These are phyloP conservation scores for Calycina herbarum DNA, from an alignment of 2,329 filamentous ascomycete genomes.

Conservation along the genomic window DNA sequence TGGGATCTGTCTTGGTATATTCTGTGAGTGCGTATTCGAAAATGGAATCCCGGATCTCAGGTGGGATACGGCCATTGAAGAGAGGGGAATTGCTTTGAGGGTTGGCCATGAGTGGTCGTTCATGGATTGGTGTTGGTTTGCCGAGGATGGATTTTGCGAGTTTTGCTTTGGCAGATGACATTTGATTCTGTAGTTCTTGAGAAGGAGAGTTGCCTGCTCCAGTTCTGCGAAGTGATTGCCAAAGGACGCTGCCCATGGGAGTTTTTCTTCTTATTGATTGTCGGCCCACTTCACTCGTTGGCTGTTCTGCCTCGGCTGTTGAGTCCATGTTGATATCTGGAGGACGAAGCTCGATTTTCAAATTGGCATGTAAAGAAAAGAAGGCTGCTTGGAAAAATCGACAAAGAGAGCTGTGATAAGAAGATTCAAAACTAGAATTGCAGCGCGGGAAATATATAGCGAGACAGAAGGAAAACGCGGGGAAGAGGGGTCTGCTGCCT, in stretches of 20 bases:
- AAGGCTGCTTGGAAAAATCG: not conserved
- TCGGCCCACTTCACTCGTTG: not conserved
- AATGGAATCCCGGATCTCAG: slow-evolving; percentile 27
- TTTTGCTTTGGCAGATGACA: slow-evolving; percentile 4
- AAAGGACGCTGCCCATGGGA: not conserved
- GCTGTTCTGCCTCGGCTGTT: not conserved
- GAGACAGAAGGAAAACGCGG: not conserved
- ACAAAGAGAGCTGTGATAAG: not conserved
- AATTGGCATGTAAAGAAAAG: not conserved
- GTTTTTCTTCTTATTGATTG: not conserved
- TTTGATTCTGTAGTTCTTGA: not conserved
- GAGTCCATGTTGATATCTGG: not conserved
- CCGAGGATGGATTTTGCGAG: not conserved
- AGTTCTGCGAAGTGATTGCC: not conserved
- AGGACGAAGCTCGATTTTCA: not conserved
- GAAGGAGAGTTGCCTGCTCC: not conserved
- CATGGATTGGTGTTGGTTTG: slow-evolving; percentile 12
- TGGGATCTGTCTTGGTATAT: slow-evolving; percentile 15
- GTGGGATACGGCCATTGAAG: slow-evolving; percentile 28
- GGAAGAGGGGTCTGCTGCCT: not conserved
- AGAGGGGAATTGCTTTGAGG: slow-evolving; percentile 24
- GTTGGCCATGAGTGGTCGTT: slow-evolving; percentile 13
- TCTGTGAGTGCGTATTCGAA: slow-evolving; percentile 26
- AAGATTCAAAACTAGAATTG: not conserved
- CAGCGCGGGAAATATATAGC: not conserved